Evolutionary conservation across 179 eudicot species (phyloP).

Genomic region (Sideroxylon spinosum): DNA sequence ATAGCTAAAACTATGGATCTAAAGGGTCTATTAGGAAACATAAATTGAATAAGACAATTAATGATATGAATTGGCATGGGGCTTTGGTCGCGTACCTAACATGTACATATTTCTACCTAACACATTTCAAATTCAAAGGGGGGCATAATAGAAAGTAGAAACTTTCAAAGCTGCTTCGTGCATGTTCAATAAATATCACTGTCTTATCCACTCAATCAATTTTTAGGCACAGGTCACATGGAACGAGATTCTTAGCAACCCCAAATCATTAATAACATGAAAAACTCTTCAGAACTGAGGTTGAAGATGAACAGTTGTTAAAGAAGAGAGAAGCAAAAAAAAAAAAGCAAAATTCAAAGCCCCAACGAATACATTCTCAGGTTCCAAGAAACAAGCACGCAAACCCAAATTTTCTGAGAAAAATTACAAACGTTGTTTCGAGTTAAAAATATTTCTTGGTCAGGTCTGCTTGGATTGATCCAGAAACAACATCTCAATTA

Average conservation of each 20-base stretch:
- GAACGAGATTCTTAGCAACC: slow-evolving; percentile 5
- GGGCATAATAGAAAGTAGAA: background rate
- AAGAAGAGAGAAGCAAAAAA: background rate
- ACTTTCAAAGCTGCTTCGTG: background rate
- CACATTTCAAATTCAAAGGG: background rate
- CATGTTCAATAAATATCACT: background rate
- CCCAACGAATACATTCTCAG: background rate
- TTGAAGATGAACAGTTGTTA: too few relatives aligned
- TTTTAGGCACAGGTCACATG: background rate
- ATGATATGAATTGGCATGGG: too few relatives aligned
- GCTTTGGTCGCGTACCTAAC: too few relatives aligned
- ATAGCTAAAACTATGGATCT: too few relatives aligned
- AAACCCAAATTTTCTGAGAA: background rate
- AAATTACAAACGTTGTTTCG: background rate
- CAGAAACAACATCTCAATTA: background rate
- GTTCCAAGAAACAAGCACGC: background rate
- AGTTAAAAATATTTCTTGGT: too few relatives aligned
- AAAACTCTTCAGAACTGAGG: too few relatives aligned
- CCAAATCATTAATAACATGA: background rate
- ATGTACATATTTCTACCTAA: background rate
- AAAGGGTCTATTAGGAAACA: too few relatives aligned
- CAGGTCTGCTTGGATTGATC: too few relatives aligned
- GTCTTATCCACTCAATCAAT: slow-evolving; percentile 4
- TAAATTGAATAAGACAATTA: too few relatives aligned
- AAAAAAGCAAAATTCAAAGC: too few relatives aligned